phyloP scores from a whole-genome alignment of 106 monocot genomes.

The Acorus calamus region DNA sequence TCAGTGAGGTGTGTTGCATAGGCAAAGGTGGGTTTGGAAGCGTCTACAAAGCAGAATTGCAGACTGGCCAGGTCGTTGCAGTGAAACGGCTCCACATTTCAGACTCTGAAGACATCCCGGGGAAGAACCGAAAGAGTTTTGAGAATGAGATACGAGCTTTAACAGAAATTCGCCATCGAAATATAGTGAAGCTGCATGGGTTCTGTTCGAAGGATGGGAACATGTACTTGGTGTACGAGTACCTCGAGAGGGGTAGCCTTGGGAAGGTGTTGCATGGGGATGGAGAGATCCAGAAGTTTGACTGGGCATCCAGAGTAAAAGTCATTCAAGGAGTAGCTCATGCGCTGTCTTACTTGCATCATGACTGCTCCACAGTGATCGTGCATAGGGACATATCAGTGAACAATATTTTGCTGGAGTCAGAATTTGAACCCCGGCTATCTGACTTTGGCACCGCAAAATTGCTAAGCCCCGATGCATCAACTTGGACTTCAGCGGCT shows the following conservation, averaged over 20 bases:
- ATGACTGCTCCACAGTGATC: constrained; percentile 48
- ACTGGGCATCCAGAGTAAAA: constrained; percentile 49
- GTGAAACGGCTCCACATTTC: constrained; percentile 55
- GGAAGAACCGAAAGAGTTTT: constrained; percentile 37
- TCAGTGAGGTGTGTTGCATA: constrained; percentile 46
- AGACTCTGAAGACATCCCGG: constrained; percentile 13
- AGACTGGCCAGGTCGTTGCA: constrained; percentile 32
- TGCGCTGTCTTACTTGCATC: constrained; percentile 75
- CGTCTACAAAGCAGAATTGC: constrained; percentile 63
- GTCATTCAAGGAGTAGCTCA: constrained; percentile 62
- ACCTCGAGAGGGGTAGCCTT: constrained; percentile 59
- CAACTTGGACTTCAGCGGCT: constrained; percentile 59
- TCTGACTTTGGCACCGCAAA: constrained; percentile 72
- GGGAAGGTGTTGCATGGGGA: constrained; percentile 51
- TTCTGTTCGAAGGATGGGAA: constrained; percentile 38
- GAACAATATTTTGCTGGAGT: constrained; percentile 67
- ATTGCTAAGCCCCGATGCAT: constrained; percentile 23
- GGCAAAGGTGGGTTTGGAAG: constrained; percentile 59
- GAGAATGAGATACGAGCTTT: constrained; percentile 64
- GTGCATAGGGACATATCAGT: constrained; percentile 61
- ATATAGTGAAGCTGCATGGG: constrained; percentile 73
- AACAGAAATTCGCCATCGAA: constrained; percentile 68
- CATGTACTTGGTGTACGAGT: constrained; percentile 78
- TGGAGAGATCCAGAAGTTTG: constrained; percentile 34
- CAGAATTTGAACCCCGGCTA: constrained; percentile 55